Evolutionary conservation across 768 basidiomycete genomes (phyloP), one percentile per base, ranked within the genome.

Genomic region (Sutorius australiensis): DNA sequence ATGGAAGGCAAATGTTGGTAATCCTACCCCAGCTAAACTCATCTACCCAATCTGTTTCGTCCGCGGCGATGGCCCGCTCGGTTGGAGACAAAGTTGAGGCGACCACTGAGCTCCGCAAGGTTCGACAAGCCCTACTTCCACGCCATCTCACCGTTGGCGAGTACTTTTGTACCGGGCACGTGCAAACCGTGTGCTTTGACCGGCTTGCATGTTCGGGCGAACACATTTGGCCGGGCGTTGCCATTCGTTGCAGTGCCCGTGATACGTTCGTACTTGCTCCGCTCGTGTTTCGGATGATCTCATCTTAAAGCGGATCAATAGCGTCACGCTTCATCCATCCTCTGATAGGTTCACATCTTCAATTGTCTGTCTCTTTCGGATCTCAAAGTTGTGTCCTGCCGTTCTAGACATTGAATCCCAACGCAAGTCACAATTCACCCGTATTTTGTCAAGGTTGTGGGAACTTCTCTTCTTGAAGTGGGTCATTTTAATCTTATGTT

Each of bases 51-150:
- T n/a, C 48, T 34, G 33, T 49, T 64, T 58, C 53, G 56, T 52
- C 60, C 63, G 60, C 56, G 63, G 59, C 33, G 50, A 60, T 59
- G 43, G 41, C 16, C 41, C 32, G 31, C 12, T 2, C 11, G 32
- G 16, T 33, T 28, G 24, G 14, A 37, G 36, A 30, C 36, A 6
- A 16, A 36, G 40, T 10, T 33, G 34, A 19, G 11, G 17, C 19
- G 21, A 1, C 21, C 34, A 30, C 34, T 12, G 24, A 9, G 28
- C 34, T 37, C 21, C 16, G 10, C 30, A 38, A 28, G 32, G 24
- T 33, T 41, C 40, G 48, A 45, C 30, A 34, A 5, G 2, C 44
- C 19, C 40, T 38, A 8, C 46, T 51, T 48, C 43, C 14, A 19
- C 52, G 41, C 34, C 53, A 53, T 41, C 43, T 40, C 50, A 45